Evolutionary conservation across 1,284 basidiomycete genomes (phyloP), one percentile per base, ranked within the genome.

Genomic region (Mycosarcoma maydis): DNA sequence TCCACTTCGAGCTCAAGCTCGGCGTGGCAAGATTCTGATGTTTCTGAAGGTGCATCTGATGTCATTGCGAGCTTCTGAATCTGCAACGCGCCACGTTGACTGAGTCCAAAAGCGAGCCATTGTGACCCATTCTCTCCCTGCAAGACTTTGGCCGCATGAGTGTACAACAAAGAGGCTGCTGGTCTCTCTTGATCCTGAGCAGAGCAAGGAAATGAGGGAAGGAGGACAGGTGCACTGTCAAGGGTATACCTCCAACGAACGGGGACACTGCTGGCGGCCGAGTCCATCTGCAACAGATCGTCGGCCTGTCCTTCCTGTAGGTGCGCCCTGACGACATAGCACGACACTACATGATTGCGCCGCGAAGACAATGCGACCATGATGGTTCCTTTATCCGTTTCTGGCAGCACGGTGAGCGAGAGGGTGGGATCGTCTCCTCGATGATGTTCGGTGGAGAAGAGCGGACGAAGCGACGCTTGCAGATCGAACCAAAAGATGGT

Each of bases 391-490:
- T n/a, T 13, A 2, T 42, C 16, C 14, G 27, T 13, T 6, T n/a
- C 17, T 16, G 50, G 50, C 17, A 56, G 37, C 16, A 39, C 10
- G 13, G 38, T 37, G 0, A 69, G 16, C 3, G 13, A 19, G 16
- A 69, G 51, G 8, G 66, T 59, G 13, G 59, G 47, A n/a, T 69
- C 66, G 33, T 64, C 55, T n/a, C 59, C 66, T n/a, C 66, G 66
- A 41, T 64, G 44, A 29, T 69, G 66, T 3, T 49, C 38, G n/a
- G 34, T 52, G 9, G 54, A 34, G 20, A 62, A 69, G 9, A 69
- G 39, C 8, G 48, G 46, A 20, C 40, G 39, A 0, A 37, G n/a
- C 0, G 34, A 26, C 0, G 38, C 24, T 4, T 43, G 20, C 13
- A 55, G 23, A 26, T 66, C 55, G n/a, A 69, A 59, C 66, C 66